phyloP scores from a whole-genome alignment of 2,329 filamentous ascomycete species.

The Juglanconis sp. region DNA sequence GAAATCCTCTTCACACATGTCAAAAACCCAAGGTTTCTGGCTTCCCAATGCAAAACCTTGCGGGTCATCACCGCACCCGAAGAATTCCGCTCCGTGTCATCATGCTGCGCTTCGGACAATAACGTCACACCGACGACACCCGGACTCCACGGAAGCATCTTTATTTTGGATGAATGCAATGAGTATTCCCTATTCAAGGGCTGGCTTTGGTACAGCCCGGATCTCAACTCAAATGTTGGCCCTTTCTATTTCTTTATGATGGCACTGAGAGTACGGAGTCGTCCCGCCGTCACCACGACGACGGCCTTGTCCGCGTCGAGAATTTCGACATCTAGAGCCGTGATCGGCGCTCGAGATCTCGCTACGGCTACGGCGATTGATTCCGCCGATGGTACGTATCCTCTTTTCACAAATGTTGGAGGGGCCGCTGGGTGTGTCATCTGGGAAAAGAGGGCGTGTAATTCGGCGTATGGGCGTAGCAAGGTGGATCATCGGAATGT shows the following conservation, averaged over 20 bases:
- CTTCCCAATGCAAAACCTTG: too few species aligned
- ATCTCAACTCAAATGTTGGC: not conserved
- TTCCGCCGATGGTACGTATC: not conserved
- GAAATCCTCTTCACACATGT: too few species aligned
- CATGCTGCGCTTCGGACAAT: not conserved
- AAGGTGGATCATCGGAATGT: not conserved
- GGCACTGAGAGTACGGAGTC: not conserved
- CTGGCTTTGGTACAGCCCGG: not conserved
- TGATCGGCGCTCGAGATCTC: not conserved
- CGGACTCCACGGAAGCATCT: not conserved
- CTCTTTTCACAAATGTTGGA: not conserved
- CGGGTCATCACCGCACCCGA: too few species aligned
- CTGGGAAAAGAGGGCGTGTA: not conserved
- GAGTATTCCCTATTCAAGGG: not conserved
- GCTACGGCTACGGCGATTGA: not conserved
- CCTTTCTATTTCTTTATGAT: not conserved
- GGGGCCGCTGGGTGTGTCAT: not conserved
- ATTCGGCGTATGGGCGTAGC: not conserved
- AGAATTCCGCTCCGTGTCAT: not conserved
- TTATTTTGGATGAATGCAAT: not conserved
- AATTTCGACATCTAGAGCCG: not conserved
- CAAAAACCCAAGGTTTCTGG: too few species aligned
- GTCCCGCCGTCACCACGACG: not conserved
- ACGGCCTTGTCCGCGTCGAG: not conserved
- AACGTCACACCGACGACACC: slow-evolving; percentile 10